Evolutionary conservation across 495 filamentous ascomycete species (phyloP).

Genomic region (Penicillium coprophilum): DNA sequence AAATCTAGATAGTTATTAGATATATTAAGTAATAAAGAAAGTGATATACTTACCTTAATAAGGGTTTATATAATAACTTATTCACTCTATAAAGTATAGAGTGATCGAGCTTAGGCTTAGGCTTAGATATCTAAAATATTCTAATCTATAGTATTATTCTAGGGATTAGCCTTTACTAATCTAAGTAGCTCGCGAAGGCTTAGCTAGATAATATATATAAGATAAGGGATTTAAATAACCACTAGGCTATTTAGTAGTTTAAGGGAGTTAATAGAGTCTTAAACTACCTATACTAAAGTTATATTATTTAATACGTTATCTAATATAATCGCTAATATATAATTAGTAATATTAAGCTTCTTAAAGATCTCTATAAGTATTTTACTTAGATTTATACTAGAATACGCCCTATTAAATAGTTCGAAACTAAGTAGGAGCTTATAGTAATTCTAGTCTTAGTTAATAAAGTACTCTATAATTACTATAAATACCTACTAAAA

Average conservation of each 20-base stretch:
- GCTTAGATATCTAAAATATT: too few relatives aligned
- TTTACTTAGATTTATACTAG: constrained; percentile 12
- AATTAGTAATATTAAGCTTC: constrained; percentile 13
- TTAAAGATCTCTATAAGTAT: constrained; percentile 15
- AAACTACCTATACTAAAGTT: constrained; percentile 13
- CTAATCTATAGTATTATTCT: too few relatives aligned
- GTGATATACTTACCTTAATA: constrained; percentile 13
- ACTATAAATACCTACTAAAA: constrained; percentile 23
- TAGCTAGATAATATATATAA: constrained; percentile 21
- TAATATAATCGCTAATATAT: constrained; percentile 18
- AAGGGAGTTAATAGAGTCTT: constrained; percentile 1
- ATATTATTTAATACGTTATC: constrained; percentile 28
- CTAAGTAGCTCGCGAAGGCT: constrained; percentile 20
- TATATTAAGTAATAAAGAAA: constrained; percentile 2
- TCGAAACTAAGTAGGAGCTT: constrained; percentile 27
- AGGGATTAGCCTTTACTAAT: constrained; percentile 8
- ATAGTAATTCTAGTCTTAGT: constrained; percentile 18
- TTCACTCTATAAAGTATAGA: background rate
- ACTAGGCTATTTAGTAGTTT: too few relatives aligned
- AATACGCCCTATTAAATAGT: constrained; percentile 12
- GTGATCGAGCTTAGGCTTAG: too few relatives aligned
- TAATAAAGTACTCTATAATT: constrained; percentile 3
- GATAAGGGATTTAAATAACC: too few relatives aligned
- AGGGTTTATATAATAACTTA: constrained; percentile 13
- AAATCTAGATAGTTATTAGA: too few relatives aligned